Percentiles rank a stretch among this genome's conserved stretches.
These are phyloP conservation scores for Narthecium ossifragum DNA, from an alignment of 106 monocot species.

Conservation along the genomic window DNA sequence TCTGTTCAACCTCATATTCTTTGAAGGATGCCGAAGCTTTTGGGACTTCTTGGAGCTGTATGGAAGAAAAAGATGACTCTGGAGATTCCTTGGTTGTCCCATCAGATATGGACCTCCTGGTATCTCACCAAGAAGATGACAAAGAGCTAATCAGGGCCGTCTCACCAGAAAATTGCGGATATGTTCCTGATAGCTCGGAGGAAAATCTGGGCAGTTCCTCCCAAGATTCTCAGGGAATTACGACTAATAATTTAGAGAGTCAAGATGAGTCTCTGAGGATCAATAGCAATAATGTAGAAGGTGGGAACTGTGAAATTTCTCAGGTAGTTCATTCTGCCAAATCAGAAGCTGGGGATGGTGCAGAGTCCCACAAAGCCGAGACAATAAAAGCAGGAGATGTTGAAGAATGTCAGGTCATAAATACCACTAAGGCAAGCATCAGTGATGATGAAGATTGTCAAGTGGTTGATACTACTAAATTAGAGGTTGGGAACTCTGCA, in stretches of 20 bases:
- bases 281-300: not conserved
- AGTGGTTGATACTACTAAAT: not conserved
- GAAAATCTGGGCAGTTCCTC: slow-evolving; percentile 7
- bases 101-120: not conserved
- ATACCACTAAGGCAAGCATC: no score
- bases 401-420: no score
- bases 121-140: slow-evolving; percentile 1
- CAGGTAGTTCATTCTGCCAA: not conserved
- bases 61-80: slow-evolving; percentile 18
- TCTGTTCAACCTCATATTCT: slow-evolving; percentile 10
- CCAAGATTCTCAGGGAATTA: no score
- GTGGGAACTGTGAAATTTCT: not conserved
- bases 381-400: no score
- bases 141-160: not conserved
- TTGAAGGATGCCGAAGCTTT: not conserved
- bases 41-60: not conserved
- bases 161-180: slow-evolving; percentile 10
- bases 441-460: no score
- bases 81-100: slow-evolving; percentile 1
- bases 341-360: not conserved
- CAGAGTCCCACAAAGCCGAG: not conserved
- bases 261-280: not conserved
- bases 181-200: slow-evolving; percentile 27
- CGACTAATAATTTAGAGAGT: not conserved
- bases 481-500: not conserved